A percentile compares a stretch with the other conserved stretches of the same genome.
Evolutionary conservation across 106 monocot genomes (phyloP).

Genomic region (Acorus calamus): DNA sequence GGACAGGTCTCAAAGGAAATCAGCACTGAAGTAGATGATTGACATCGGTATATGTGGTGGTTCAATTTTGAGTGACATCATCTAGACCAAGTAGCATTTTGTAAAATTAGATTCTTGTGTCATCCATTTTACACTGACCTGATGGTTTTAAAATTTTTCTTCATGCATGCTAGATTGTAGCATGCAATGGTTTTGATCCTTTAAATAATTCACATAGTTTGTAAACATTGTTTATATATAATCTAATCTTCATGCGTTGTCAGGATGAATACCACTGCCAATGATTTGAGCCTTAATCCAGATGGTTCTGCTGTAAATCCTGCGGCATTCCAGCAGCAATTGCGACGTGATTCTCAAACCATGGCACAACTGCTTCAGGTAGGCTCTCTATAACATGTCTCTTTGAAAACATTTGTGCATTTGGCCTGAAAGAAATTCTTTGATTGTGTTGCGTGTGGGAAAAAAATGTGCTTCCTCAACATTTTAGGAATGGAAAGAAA

Average conservation of each 20-base stretch:
- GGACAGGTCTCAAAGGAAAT: too few relatives aligned
- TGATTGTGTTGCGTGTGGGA: too few relatives aligned
- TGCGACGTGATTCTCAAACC: conserved; percentile 58
- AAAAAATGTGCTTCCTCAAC: too few relatives aligned
- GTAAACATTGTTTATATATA: not conserved
- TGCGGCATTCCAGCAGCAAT: conserved; percentile 61
- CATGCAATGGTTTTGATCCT: too few relatives aligned
- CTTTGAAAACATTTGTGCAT: not conserved
- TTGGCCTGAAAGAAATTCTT: not conserved
- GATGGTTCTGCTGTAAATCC: conserved; percentile 92
- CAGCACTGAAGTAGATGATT: too few relatives aligned
- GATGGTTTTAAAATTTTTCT: not conserved
- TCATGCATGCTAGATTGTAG: too few relatives aligned
- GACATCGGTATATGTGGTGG: too few relatives aligned
- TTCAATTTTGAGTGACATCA: too few relatives aligned
- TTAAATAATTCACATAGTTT: too few relatives aligned
- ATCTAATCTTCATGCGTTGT: not conserved
- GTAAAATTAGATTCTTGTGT: too few relatives aligned
- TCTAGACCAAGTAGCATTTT: too few relatives aligned
- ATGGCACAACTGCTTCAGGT: conserved; percentile 84
- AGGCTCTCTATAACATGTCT: not conserved
- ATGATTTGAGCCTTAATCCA: conserved; percentile 57
- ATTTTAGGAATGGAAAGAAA: too few relatives aligned
- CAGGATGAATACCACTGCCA: conserved; percentile 27
- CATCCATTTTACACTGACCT: not conserved